A percentile compares a stretch with the other conserved stretches of the same genome.
These are phyloP conservation scores for Fusarium lyarnte DNA, from an alignment of 2,329 filamentous ascomycete species.

Conservation along the genomic window DNA sequence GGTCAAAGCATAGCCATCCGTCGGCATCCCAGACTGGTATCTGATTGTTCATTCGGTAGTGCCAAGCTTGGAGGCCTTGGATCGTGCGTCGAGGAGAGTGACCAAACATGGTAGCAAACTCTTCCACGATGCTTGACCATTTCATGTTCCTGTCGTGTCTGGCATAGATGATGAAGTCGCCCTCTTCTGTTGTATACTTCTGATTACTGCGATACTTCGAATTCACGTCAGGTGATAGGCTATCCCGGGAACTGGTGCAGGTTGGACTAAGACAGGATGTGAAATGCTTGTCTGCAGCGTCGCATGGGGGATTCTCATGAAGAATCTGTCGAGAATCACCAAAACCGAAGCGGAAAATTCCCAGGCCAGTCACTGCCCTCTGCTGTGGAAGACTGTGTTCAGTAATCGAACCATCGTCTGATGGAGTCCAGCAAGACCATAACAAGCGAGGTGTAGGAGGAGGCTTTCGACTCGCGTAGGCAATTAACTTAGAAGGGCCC, in stretches of 20 bases:
- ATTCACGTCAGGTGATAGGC: background rate
- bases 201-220: background rate
- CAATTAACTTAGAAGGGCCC: slow-evolving; percentile 39
- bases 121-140: background rate
- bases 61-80: background rate
- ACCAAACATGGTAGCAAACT: background rate
- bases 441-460: background rate
- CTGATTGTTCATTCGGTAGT: background rate
- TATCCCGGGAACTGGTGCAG: background rate
- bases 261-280: slow-evolving; percentile 49
- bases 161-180: background rate
- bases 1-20: background rate
- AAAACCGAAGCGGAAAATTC: background rate
- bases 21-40: background rate
- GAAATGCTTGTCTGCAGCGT: slow-evolving; percentile 37
- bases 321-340: background rate
- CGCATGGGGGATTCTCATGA: background rate
- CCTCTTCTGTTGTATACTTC: background rate
- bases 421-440: background rate
- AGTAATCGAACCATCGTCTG: background rate
- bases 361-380: background rate
- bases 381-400: background rate
- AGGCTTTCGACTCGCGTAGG: background rate
- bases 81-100: background rate
- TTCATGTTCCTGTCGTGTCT: background rate